Conservation (phyloP, 768 basidiomycete species). For the Omphalotus guepiniiformis region DNA sequence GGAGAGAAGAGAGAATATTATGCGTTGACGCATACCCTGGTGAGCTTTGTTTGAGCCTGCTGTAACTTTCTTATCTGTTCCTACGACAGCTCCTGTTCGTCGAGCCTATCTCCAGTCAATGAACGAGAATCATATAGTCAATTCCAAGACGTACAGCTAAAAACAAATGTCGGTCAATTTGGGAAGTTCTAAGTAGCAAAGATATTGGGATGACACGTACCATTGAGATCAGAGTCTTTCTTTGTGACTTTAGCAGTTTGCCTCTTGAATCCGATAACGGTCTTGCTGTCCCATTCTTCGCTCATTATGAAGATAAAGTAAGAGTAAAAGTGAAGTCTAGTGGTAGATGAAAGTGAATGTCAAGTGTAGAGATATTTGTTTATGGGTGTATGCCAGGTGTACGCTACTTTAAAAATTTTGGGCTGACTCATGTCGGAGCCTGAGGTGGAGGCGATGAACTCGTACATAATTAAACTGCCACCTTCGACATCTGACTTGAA, state of each 20-base stretch:
- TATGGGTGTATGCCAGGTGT: neutral
- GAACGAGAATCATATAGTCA: neutral
- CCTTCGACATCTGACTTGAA: too few relatives aligned
- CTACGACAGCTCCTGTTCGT: conserved; percentile 69
- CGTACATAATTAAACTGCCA: too few relatives aligned
- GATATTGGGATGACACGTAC: conserved; percentile 27
- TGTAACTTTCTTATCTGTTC: conserved; percentile 77
- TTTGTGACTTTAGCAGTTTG: conserved; percentile 59
- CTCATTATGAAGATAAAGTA: conserved; percentile 32
- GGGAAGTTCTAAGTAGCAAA: conserved; percentile 9
- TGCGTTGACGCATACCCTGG: conserved; percentile 43
- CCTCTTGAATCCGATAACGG: conserved; percentile 68
- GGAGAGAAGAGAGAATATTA: conserved; percentile 1
- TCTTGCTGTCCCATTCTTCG: conserved; percentile 70
- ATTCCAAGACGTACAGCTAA: conserved; percentile 47
- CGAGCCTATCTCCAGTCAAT: conserved; percentile 51
- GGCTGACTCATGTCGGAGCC: conserved; percentile 7
- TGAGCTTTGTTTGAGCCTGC: conserved; percentile 74
- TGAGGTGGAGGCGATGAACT: neutral
- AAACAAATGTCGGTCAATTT: conserved; percentile 11
- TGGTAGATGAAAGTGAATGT: neutral
- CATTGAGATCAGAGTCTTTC: conserved; percentile 54
- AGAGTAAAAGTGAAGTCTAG: neutral
- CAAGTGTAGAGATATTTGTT: neutral
- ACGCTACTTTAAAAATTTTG: neutral